Base-by-base conservation (phyloP, 345 rosid species). In the Dovyalis caffra region DNA sequence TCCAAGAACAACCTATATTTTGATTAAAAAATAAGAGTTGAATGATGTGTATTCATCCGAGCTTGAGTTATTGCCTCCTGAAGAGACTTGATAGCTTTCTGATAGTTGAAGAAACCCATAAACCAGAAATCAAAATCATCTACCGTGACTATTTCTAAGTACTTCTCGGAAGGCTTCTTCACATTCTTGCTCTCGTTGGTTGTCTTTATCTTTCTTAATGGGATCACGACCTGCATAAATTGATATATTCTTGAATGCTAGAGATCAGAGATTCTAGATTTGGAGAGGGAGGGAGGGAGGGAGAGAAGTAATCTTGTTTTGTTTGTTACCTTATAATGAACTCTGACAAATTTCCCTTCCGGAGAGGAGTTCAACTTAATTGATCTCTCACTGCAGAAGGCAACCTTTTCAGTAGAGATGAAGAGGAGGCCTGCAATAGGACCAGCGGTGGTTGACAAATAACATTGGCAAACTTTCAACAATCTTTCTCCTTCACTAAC, bases 51-150 rank as follows among this genome's bases (percentile, higher is more conserved):
- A 35, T 66, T 68, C 68, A 66, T 82, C 75, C 56, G 73, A 35
- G 73, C 72, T 68, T 77, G 74, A 65, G 86, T 83, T 35, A 85
- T 68, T 26, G 92, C 88, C 32, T 81, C 86, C 76, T 87, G 88
- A 69, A 93, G 88, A 72, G 71, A 71, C 64, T 84, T 85, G 78
- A 87, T 80, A 71, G 97, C 89, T 80, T 88, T 94, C 78, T 89
- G 87, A 71, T 87, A 81, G 73, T 88, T 92, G 37, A 85, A 66
- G 85, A 95, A 92, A 0, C 99, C 97, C 92, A 92, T 90, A 65
- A 92, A 91, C 97, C 97, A 92, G 88, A 95, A 95, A 65, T 95
- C 95, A 58, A 88, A 92, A 74, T 65, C 75, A 72, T 95, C 97
- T 1, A 82, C 86, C 0, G 97, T 95, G 11, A 83, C 85, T 31